A percentile compares a stretch with the other conserved stretches of the same genome.
These are phyloP conservation scores for Aspergillus panamensis DNA, from an alignment of 495 filamentous ascomycete species.

Conservation along the genomic window DNA sequence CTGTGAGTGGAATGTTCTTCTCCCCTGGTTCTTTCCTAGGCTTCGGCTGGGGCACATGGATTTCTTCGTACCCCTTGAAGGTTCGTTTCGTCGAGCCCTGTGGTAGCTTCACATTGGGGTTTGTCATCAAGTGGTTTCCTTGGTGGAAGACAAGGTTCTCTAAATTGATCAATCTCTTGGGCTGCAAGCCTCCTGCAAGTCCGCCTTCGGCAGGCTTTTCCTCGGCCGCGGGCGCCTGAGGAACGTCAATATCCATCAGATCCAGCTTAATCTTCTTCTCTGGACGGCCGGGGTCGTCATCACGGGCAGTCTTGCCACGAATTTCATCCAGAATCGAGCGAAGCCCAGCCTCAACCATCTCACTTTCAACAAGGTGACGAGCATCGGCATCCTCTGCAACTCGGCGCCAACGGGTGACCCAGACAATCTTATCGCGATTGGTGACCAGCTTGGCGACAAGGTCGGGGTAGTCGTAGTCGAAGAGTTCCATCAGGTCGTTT, in stretches of 20 bases:
- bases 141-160: constrained; percentile 97
- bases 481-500: constrained; percentile 96
- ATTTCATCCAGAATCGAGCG: constrained; percentile 84
- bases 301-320: constrained; percentile 57
- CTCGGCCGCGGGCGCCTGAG: constrained; percentile 51
- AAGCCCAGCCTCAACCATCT: constrained; percentile 88
- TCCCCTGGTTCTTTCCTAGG: constrained; percentile 76
- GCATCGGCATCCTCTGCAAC: constrained; percentile 78
- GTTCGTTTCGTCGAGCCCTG: constrained; percentile 91
- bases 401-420: constrained; percentile 84
- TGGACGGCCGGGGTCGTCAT: constrained; percentile 51
- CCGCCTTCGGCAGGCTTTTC: constrained; percentile 58
- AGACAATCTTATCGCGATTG: constrained; percentile 88
- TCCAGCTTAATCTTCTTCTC: constrained; percentile 80
- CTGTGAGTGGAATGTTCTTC: constrained; percentile 72
- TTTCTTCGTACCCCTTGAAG: constrained; percentile 98
- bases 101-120: constrained; percentile 90
- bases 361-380: constrained; percentile 72
- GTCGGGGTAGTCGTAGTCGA: constrained; percentile 95
- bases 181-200: constrained; percentile 81
- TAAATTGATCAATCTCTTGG: constrained; percentile 81
- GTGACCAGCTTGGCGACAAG: constrained; percentile 88
- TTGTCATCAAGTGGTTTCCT: constrained; percentile 98
- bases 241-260: constrained; percentile 86
- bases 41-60: constrained; percentile 91